phyloP scores from a whole-genome alignment of 768 basidiomycete genomes.

The Ephemerocybe angulata region DNA sequence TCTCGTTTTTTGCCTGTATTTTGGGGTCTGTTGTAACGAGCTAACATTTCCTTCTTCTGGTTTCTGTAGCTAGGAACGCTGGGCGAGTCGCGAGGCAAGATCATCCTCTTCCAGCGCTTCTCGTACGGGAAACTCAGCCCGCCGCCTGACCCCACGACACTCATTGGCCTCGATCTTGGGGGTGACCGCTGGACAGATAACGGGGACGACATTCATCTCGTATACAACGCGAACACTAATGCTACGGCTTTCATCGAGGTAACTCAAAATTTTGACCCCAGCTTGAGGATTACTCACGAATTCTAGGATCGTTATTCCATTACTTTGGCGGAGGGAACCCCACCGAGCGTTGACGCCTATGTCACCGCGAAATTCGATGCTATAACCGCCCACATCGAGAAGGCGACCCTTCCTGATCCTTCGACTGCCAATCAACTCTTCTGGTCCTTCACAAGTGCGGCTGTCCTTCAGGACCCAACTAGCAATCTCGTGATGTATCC shows the following conservation, averaged over 20 bases:
- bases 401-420: slow-evolving; percentile 32
- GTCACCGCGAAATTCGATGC: slow-evolving; percentile 42
- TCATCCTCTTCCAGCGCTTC: slow-evolving; percentile 49
- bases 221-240: slow-evolving; percentile 36
- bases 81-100: slow-evolving; percentile 49
- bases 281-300: neutral
- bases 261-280: neutral
- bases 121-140: slow-evolving; percentile 37
- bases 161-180: slow-evolving; percentile 43
- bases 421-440: slow-evolving; percentile 40
- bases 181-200: slow-evolving; percentile 47
- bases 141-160: slow-evolving; percentile 29
- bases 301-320: slow-evolving; percentile 41
- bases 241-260: slow-evolving; percentile 46
- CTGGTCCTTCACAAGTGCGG: slow-evolving; percentile 46
- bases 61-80: slow-evolving; percentile 40
- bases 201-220: slow-evolving; percentile 38
- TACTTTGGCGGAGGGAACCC: slow-evolving; percentile 30
- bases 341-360: slow-evolving; percentile 27
- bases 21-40: neutral
- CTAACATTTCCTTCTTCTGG: neutral
- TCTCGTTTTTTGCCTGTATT: neutral
- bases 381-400: slow-evolving; percentile 37
- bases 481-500: slow-evolving; percentile 30
- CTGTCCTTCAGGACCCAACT: slow-evolving; percentile 28